These are phyloP conservation scores for Geosmithia putterillii DNA, from an alignment of 2,329 filamentous ascomycete species.

Conservation along the genomic window DNA sequence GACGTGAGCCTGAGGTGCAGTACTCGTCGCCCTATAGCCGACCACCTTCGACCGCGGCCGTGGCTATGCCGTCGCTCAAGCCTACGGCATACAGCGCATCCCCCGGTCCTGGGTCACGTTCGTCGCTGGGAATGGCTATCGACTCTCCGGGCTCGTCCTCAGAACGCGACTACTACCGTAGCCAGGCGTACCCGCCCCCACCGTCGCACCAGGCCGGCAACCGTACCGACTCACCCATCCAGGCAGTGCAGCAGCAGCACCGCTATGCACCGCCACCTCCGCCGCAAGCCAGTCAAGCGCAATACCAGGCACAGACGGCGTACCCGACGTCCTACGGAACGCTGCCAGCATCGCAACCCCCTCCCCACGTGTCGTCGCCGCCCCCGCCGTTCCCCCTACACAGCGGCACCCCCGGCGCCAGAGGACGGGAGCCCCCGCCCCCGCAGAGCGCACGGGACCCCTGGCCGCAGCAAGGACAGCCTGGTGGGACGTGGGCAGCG, in stretches of 20 bases:
- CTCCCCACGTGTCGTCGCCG: slow-evolving; percentile 35
- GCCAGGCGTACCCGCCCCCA: slow-evolving; percentile 20
- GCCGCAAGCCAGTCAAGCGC: slow-evolving; percentile 18
- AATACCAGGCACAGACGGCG: slow-evolving; percentile 28
- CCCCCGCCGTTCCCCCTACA: slow-evolving; percentile 42
- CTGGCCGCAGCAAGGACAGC: slow-evolving; percentile 12
- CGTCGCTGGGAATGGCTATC: slow-evolving; percentile 25
- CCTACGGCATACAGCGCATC: slow-evolving; percentile 34
- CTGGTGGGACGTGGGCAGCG: slow-evolving; percentile 6
- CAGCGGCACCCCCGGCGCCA: slow-evolving; percentile 26
- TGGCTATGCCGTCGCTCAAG: slow-evolving; percentile 43
- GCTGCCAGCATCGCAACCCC: slow-evolving; percentile 13
- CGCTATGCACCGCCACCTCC: slow-evolving; percentile 8
- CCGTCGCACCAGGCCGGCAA: slow-evolving; percentile 16
- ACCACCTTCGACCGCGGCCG: slow-evolving; percentile 17
- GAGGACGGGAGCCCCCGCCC: slow-evolving; percentile 15
- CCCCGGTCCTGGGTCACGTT: slow-evolving; percentile 33
- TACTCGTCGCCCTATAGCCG: slow-evolving; percentile 30
- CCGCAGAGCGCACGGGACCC: slow-evolving; percentile 9
- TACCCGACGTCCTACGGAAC: slow-evolving; percentile 30
- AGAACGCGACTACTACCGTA: slow-evolving; percentile 37
- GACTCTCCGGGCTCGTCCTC: slow-evolving; percentile 14
- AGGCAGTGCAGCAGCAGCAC: slow-evolving; percentile 30
- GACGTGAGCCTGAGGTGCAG: slow-evolving; percentile 33
- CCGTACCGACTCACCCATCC: slow-evolving; percentile 28